These are phyloP conservation scores for Pseudozyma sp. DNA, from an alignment of 1,284 basidiomycete species.

Conservation along the genomic window DNA sequence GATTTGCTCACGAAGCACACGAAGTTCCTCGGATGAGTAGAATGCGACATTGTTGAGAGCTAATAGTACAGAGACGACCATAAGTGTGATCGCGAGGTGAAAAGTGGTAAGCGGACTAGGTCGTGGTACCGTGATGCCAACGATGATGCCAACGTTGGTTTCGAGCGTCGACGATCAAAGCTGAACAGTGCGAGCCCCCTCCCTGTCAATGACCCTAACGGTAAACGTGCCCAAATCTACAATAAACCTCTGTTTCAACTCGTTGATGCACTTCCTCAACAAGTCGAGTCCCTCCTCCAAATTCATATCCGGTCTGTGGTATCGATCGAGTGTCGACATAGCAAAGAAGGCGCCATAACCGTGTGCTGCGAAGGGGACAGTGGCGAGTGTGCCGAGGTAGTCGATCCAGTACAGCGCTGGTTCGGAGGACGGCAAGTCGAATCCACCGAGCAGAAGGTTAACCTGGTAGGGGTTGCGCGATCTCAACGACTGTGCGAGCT, in stretches of 20 bases:
- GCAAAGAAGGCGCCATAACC: slow-evolving; percentile 95
- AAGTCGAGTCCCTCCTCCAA: slow-evolving; percentile 87
- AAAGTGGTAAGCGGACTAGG: too few relatives aligned
- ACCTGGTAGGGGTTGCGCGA: slow-evolving; percentile 90
- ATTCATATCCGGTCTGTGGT: slow-evolving; percentile 81
- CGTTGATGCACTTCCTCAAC: slow-evolving; percentile 85
- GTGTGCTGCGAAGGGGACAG: slow-evolving; percentile 93
- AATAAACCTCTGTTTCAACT: slow-evolving; percentile 80
- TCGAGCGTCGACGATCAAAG: slow-evolving; percentile 10
- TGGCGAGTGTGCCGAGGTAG: slow-evolving; percentile 88
- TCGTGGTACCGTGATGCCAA: too few relatives aligned
- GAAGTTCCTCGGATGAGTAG: too few relatives aligned
- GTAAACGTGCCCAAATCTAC: slow-evolving; percentile 85
- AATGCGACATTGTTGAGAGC: too few relatives aligned
- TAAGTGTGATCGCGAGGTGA: too few relatives aligned
- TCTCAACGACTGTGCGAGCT: slow-evolving; percentile 88
- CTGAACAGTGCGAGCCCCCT: slow-evolving; percentile 81
- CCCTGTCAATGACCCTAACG: slow-evolving; percentile 89
- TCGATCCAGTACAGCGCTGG: slow-evolving; percentile 95
- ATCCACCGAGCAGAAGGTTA: slow-evolving; percentile 92
- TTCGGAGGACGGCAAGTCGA: slow-evolving; percentile 76
- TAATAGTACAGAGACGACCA: too few relatives aligned
- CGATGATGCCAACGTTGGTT: too few relatives aligned
- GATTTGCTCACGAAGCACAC: too few relatives aligned
- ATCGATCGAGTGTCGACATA: slow-evolving; percentile 85